Percentiles rank a stretch among this genome's conserved stretches.
Conservation (phyloP, 2,329 filamentous ascomycete genomes). For the Alternaria novae-zelandiae region DNA sequence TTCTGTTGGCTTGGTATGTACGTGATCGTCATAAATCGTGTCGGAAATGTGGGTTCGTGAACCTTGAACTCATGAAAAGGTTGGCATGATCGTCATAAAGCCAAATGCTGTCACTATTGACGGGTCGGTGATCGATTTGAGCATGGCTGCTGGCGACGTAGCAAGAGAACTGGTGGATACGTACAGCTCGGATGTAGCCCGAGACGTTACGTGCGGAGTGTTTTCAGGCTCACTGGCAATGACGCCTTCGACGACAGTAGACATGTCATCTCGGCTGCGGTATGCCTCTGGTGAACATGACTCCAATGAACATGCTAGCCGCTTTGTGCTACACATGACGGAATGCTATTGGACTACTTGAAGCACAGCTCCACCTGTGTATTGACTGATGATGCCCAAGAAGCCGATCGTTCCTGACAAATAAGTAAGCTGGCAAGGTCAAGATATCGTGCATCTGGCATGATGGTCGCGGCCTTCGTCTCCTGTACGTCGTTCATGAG, state of each 20-base stretch:
- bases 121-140: not conserved
- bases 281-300: not conserved
- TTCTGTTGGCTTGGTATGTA: slow-evolving; percentile 2
- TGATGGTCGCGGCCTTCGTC: not conserved
- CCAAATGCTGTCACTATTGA: not conserved
- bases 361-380: not conserved
- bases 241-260: not conserved
- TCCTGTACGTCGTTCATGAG: not conserved
- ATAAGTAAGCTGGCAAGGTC: not conserved
- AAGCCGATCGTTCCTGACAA: not conserved
- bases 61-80: not conserved
- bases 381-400: not conserved
- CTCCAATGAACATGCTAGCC: not conserved
- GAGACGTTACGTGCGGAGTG: not conserved
- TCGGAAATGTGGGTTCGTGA: not conserved
- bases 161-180: not conserved
- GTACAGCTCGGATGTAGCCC: slow-evolving; percentile 9
- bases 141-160: not conserved
- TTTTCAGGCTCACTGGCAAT: not conserved
- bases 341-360: not conserved
- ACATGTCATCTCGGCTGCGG: slow-evolving; percentile 1
- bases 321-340: slow-evolving; percentile 2
- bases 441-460: not conserved
- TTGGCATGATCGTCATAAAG: not conserved
- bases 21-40: not conserved